A percentile compares a stretch with the other conserved stretches of the same genome.
phyloP scores from a whole-genome alignment of 148 eudicot species.

The Spergularia bocconei region DNA sequence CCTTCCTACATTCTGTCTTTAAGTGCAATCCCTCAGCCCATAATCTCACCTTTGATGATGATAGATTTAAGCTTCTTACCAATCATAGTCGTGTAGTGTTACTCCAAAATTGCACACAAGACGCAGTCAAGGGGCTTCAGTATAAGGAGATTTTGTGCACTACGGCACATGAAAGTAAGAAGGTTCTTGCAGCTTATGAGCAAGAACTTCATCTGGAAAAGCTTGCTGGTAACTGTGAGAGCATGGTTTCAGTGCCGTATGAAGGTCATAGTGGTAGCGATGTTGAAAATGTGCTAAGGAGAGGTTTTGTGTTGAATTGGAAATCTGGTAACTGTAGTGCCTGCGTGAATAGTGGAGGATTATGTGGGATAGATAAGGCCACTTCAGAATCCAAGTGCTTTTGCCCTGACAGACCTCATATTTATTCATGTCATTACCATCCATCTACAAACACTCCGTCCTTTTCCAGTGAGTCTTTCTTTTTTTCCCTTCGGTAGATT shows the following conservation, averaged over 20 bases:
- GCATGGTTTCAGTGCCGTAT: constrained; percentile 27
- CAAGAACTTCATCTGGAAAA: constrained; percentile 1
- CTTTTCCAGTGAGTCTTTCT: not conserved
- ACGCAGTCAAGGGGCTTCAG: not conserved
- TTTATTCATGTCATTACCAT: constrained; percentile 20
- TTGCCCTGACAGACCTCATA: constrained; percentile 21
- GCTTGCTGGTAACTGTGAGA: not conserved
- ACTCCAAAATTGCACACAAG: constrained; percentile 11
- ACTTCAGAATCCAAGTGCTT: constrained; percentile 24
- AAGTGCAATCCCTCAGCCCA: constrained; percentile 6
- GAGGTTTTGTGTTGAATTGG: constrained; percentile 23
- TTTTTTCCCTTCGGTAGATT: not conserved
- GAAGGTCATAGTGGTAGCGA: constrained; percentile 9
- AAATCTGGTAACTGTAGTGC: constrained; percentile 17
- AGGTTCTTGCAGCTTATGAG: not conserved
- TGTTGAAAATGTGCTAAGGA: constrained; percentile 12
- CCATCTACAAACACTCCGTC: constrained; percentile 4
- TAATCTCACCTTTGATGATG: constrained; percentile 19
- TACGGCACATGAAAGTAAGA: not conserved
- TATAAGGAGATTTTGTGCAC: not conserved
- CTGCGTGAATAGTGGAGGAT: constrained; percentile 25
- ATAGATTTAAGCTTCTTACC: constrained; percentile 10
- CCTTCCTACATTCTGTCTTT: constrained; percentile 13
- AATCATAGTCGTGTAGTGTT: not conserved
- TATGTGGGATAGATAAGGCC: constrained; percentile 18